Percentiles rank a stretch among this genome's conserved stretches.
These are phyloP conservation scores for Fusarium sp. DNA, from an alignment of 2,329 filamentous ascomycete species.

Conservation along the genomic window DNA sequence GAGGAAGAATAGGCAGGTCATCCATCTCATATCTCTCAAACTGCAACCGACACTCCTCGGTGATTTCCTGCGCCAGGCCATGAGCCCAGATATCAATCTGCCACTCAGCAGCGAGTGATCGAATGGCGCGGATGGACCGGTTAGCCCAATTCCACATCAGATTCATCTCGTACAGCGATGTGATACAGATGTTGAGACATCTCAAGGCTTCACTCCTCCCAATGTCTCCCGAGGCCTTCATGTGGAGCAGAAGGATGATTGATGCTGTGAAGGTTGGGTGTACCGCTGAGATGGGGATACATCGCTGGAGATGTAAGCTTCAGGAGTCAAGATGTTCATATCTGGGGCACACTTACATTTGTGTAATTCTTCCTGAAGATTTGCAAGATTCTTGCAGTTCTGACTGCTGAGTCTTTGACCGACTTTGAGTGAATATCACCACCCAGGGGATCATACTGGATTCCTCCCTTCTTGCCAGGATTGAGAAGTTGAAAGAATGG, in stretches of 20 bases:
- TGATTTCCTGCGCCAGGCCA: conserved; percentile 25
- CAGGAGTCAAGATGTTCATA: neutral
- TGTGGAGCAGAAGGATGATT: conserved; percentile 33
- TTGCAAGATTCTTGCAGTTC: conserved; percentile 26
- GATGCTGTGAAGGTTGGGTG: conserved; percentile 35
- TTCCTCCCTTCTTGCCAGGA: conserved; percentile 2
- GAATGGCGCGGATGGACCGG: conserved; percentile 28
- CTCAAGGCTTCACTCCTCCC: conserved; percentile 22
- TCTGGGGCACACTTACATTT: neutral
- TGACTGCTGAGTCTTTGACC: conserved; percentile 21
- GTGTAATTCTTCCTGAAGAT: conserved; percentile 37
- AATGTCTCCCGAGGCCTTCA: neutral
- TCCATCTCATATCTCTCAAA: conserved; percentile 34
- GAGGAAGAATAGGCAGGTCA: neutral
- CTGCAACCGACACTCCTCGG: conserved; percentile 14
- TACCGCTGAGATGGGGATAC: conserved; percentile 29
- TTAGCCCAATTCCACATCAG: conserved; percentile 38
- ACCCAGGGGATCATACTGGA: conserved; percentile 30
- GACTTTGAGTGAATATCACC: conserved; percentile 33
- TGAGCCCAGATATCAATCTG: conserved; percentile 25
- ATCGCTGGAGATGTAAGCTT: conserved; percentile 5
- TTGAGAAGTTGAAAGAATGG: conserved; percentile 19
- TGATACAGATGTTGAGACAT: conserved; percentile 28
- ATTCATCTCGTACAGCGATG: conserved; percentile 33
- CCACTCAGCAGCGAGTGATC: conserved; percentile 29